Conservation (phyloP, 23 red algal species). For the Porphyridium purpureum region DNA sequence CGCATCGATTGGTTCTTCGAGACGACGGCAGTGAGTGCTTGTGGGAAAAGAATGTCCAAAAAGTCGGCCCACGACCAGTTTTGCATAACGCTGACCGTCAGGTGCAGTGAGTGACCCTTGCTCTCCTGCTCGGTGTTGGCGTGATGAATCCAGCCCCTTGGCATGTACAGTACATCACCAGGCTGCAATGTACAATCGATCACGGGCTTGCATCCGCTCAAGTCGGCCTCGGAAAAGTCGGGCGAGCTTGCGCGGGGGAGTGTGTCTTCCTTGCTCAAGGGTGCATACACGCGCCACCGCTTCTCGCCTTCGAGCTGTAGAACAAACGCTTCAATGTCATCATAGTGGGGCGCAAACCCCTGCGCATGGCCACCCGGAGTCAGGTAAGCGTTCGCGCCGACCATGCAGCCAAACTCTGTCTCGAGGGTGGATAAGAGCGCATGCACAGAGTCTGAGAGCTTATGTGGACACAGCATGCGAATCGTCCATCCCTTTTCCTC, state of each 20-base stretch:
- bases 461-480: conserved; percentile 36
- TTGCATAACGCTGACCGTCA: conserved; percentile 45
- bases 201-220: conserved; percentile 1
- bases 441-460: conserved; percentile 14
- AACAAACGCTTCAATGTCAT: conserved; percentile 62
- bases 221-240: conserved; percentile 30
- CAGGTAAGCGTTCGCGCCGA: conserved; percentile 48
- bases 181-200: conserved; percentile 10
- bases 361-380: conserved; percentile 24
- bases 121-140: conserved; percentile 2
- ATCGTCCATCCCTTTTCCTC: conserved; percentile 15
- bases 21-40: conserved; percentile 17
- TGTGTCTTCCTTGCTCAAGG: conserved; percentile 14
- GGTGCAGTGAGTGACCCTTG: conserved; percentile 20
- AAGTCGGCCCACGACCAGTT: conserved; percentile 58
- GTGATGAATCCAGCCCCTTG: conserved; percentile 33
- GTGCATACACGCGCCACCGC: conserved; percentile 39
- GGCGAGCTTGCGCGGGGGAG: conserved; percentile 24
- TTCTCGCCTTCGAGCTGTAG: conserved; percentile 34
- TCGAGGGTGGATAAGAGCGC: conserved; percentile 26
- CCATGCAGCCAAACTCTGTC: conserved; percentile 27
- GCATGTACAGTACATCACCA: conserved; percentile 57
- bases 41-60: conserved; percentile 8
- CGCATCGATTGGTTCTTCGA: conserved; percentile 11
- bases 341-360: conserved; percentile 65